Evolutionary conservation across 306 rosid genomes (phyloP), one percentile per base, ranked within the genome.

Genomic region (Abrus precatorius): DNA sequence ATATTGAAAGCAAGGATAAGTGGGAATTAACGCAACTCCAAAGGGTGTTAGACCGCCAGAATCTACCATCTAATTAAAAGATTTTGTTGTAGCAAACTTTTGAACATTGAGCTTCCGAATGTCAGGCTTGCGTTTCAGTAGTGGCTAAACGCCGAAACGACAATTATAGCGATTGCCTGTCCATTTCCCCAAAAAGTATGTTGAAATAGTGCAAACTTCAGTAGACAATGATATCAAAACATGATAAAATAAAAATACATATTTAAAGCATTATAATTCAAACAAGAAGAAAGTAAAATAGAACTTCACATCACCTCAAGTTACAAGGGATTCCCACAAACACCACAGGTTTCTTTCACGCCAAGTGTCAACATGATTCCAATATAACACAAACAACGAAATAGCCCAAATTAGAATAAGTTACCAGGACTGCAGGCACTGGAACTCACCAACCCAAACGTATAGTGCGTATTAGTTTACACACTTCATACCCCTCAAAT

Each of bases 341-440:
- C 60, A 69, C 44, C 41, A 30, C 74, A 34, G 36, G 36, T 55
- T 72, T 20, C 34, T 14, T 40, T 38, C 65, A 30, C 13, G 30
- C 57, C 34, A 4, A 36, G 32, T 45, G 66, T 32, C 44, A 33
- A 32, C 60, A 32, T 30, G 29, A 2, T 55, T 55, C 50, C 77
- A 38, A 73, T 14, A 38, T 54, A 55, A 72, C 36, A 38, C 30
- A 71, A 20, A 54, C 9, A 30, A 54, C 54, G 62, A 33, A n/a
- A 52, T 20, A 34, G 33, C 62, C 75, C n/a, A 32, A n/a, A 36
- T 72, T n/a, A 33, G 59, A 36, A 11, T n/a, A 72, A 54, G 48
- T n/a, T n/a, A 8, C 2, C 9, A 52, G 34, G 34, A 36, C 48
- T 33, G 5, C 36, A 53, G 38, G 40, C 28, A 72, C 59, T 11